phyloP scores from a whole-genome alignment of 2,329 filamentous ascomycete genomes.

The Penicillium nordicum region DNA sequence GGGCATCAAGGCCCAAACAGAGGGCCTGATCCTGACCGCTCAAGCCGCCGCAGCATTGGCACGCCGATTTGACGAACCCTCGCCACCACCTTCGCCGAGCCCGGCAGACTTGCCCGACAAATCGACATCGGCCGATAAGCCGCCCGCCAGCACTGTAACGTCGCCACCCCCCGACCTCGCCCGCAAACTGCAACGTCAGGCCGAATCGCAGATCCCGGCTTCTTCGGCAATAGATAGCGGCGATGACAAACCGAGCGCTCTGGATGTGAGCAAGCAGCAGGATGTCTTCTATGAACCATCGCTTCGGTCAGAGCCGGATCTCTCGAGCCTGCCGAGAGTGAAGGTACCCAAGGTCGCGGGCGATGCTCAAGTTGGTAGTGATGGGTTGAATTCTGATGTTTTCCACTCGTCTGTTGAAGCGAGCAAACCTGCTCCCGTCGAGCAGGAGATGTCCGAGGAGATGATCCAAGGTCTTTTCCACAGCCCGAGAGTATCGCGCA shows the following conservation, averaged over 20 bases:
- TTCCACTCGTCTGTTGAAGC: constrained; percentile 44
- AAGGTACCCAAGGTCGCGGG: constrained; percentile 55
- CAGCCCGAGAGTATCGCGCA: constrained; percentile 55
- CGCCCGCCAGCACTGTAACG: constrained; percentile 1
- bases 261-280: constrained; percentile 52
- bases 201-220: constrained; percentile 53
- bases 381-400: constrained; percentile 54
- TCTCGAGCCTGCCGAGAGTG: constrained; percentile 53
- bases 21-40: constrained; percentile 59
- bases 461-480: constrained; percentile 61
- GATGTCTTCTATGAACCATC: constrained; percentile 58
- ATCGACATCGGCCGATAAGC: constrained; percentile 26
- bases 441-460: constrained; percentile 54
- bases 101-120: constrained; percentile 25
- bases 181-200: constrained; percentile 46
- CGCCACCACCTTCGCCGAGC: constrained; percentile 28
- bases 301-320: constrained; percentile 44
- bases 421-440: constrained; percentile 29
- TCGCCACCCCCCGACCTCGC: constrained; percentile 43
- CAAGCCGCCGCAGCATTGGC: constrained; percentile 60
- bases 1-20: constrained; percentile 59
- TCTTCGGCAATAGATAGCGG: constrained; percentile 44
- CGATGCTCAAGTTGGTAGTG: constrained; percentile 44
- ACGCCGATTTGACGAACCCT: constrained; percentile 53
- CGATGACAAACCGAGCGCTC: constrained; percentile 25